These are phyloP conservation scores for Hibiscus trionum DNA, from an alignment of 345 rosid genomes.

Conservation along the genomic window DNA sequence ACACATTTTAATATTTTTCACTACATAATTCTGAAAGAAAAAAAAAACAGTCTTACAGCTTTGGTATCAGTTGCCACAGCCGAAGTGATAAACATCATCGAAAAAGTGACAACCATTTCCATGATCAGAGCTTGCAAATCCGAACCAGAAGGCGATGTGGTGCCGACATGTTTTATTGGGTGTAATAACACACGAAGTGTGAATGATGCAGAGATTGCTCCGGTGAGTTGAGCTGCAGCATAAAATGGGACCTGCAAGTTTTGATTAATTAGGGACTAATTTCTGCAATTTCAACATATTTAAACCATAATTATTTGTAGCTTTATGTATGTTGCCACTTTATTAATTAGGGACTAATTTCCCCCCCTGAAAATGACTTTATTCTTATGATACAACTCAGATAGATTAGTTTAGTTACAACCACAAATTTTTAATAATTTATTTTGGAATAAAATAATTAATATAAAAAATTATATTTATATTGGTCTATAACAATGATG, in stretches of 20 bases:
- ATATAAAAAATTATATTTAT: too few species aligned
- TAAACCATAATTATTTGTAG: not conserved
- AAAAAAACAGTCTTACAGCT: constrained; percentile 23
- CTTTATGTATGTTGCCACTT: not conserved
- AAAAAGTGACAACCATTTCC: constrained; percentile 46
- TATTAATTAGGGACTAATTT: too few species aligned
- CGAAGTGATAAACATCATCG: constrained; percentile 41
- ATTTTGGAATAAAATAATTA: too few species aligned
- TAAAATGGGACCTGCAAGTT: constrained; percentile 39
- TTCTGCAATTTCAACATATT: not conserved
- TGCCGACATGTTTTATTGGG: constrained; percentile 35
- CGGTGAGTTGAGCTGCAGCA: constrained; percentile 37
- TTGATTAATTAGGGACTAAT: not conserved
- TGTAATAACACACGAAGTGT: constrained; percentile 29
- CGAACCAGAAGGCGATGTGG: constrained; percentile 44
- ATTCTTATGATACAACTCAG: too few species aligned
- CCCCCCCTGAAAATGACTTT: too few species aligned
- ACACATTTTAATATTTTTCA: not conserved
- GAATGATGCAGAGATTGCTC: constrained; percentile 31
- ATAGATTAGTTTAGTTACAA: not conserved
- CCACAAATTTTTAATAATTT: too few species aligned
- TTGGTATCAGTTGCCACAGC: constrained; percentile 44
- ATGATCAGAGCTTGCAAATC: constrained; percentile 41
- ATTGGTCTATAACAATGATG: not conserved
- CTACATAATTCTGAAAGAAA: too few species aligned